These are phyloP conservation scores for Cladophialophora psammophila DNA, from an alignment of 2,329 filamentous ascomycete genomes.

Conservation along the genomic window DNA sequence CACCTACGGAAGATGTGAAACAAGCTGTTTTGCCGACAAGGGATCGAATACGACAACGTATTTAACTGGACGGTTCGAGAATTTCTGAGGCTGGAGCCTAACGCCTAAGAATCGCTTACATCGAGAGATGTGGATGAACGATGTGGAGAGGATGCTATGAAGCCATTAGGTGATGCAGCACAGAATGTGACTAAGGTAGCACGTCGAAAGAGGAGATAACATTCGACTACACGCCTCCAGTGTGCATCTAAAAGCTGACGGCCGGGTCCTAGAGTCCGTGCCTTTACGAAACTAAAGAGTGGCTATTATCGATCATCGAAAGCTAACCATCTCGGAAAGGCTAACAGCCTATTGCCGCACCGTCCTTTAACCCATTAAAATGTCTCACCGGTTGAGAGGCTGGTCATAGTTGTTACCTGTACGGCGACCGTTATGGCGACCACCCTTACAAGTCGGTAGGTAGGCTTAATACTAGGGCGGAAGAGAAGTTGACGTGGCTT, in stretches of 20 bases:
- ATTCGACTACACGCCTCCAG: not conserved
- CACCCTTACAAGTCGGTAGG: slow-evolving; percentile 6
- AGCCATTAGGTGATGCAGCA: slow-evolving; percentile 15
- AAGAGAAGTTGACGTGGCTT: slow-evolving; percentile 6
- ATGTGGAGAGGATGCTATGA: slow-evolving; percentile 7
- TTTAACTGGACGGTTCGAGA: slow-evolving; percentile 39
- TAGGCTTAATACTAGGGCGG: not conserved
- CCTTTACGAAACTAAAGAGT: too few relatives aligned
- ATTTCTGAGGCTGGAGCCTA: slow-evolving; percentile 21
- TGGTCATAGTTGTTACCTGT: slow-evolving; percentile 14
- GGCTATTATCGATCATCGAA: too few relatives aligned
- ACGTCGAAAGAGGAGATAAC: not conserved
- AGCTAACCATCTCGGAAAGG: too few relatives aligned
- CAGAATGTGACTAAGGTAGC: not conserved
- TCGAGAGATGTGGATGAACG: slow-evolving; percentile 12
- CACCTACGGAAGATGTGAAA: slow-evolving; percentile 36
- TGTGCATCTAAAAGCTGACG: not conserved
- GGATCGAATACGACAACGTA: slow-evolving; percentile 39
- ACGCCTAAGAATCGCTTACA: slow-evolving; percentile 1
- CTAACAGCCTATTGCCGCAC: too few relatives aligned
- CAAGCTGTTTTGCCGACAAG: slow-evolving; percentile 33
- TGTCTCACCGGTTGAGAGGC: slow-evolving; percentile 12
- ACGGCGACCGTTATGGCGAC: slow-evolving; percentile 7
- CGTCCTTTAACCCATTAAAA: too few relatives aligned
- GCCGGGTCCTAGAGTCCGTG: too few relatives aligned